Conservation (phyloP, 78 protist species). For the Salpingoeca rosetta region DNA sequence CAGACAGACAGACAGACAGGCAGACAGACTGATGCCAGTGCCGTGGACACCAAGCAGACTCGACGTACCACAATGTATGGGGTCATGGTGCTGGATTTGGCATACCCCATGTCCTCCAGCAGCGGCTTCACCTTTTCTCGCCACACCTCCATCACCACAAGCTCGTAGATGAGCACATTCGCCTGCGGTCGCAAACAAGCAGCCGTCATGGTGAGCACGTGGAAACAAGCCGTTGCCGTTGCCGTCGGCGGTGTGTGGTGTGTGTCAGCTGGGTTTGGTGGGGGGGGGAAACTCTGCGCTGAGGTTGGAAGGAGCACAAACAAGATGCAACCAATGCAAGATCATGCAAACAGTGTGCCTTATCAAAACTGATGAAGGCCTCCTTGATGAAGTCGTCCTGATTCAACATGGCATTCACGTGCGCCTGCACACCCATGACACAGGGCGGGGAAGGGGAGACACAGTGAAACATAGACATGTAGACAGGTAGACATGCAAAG, state of each 20-base stretch:
- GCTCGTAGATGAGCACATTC: background rate
- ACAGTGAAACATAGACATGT: background rate
- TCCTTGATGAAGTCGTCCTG: background rate
- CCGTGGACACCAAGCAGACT: too few species aligned
- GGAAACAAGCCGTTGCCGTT: background rate
- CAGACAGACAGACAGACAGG: too few species aligned
- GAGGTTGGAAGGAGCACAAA: too few species aligned
- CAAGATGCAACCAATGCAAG: too few species aligned
- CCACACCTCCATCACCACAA: background rate
- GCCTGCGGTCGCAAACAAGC: background rate
- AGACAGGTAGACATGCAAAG: background rate
- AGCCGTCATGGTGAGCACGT: background rate
- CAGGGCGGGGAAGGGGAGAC: too few species aligned
- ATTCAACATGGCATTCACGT: background rate
- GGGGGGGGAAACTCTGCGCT: too few species aligned
- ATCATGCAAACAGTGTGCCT: background rate
- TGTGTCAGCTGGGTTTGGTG: too few species aligned
- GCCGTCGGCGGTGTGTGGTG: too few species aligned
- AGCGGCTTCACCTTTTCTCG: background rate
- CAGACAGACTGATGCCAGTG: too few species aligned
- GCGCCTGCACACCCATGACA: background rate
- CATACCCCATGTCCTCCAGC: background rate
- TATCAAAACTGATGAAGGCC: background rate
- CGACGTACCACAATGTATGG: background rate
- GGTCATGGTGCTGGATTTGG: background rate